A percentile compares a stretch with the other conserved stretches of the same genome.
phyloP scores from a whole-genome alignment of 2,329 filamentous ascomycete genomes.

The Talaromyces sp. region DNA sequence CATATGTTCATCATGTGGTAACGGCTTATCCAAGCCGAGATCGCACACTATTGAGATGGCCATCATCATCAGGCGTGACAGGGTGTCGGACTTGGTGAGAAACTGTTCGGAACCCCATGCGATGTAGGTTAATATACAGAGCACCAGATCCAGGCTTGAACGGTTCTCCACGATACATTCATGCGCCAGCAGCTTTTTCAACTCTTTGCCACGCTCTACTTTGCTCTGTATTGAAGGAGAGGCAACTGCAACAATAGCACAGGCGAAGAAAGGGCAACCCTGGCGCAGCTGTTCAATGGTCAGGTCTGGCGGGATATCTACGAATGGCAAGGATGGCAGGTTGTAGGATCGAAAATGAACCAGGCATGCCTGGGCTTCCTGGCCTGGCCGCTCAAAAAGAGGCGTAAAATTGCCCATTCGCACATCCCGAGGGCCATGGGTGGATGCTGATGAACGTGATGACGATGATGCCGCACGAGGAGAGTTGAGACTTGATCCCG shows the following conservation, averaged over 20 bases:
- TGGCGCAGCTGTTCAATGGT: background rate
- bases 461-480: background rate
- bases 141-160: background rate
- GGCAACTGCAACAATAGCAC: background rate
- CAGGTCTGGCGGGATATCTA: background rate
- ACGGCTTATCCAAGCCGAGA: background rate
- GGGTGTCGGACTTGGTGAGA: background rate
- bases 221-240: background rate
- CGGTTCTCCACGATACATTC: background rate
- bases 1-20: background rate
- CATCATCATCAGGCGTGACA: background rate
- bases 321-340: background rate
- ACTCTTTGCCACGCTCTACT: background rate
- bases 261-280: background rate
- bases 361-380: background rate
- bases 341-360: background rate
- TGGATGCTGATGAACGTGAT: background rate
- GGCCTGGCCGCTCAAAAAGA: background rate
- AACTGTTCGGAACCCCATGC: background rate
- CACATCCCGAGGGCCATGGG: background rate
- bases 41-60: background rate
- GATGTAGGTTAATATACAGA: background rate
- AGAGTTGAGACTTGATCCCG: background rate
- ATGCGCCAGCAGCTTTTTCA: background rate
- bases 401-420: background rate